Conservation (phyloP, 2,329 filamentous ascomycete species). For the Neurospora sp. region DNA sequence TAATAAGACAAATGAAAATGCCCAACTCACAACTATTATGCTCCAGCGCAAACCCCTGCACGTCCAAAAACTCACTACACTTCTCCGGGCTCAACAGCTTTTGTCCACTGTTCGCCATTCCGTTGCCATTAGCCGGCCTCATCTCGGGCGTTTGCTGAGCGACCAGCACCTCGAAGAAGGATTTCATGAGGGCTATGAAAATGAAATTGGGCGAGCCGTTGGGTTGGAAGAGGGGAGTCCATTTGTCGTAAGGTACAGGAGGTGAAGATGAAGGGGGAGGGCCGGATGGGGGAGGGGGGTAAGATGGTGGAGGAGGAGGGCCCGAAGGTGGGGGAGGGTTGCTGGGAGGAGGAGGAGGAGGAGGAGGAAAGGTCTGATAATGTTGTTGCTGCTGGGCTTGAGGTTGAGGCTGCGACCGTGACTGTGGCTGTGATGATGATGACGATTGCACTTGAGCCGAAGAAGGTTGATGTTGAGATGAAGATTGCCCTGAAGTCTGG, state of each 20-base stretch:
- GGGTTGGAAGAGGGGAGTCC: neutral
- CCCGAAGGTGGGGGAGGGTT: neutral
- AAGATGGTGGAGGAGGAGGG: neutral
- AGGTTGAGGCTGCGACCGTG: neutral
- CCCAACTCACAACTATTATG: neutral
- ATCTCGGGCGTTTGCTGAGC: neutral
- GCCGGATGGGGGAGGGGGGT: neutral
- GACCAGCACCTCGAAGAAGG: neutral
- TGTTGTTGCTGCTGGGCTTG: neutral
- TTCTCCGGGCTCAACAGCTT: neutral
- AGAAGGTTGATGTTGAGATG: neutral
- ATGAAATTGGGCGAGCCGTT: neutral
- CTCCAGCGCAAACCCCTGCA: neutral
- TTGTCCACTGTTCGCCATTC: neutral
- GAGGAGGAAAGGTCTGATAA: neutral
- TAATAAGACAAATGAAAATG: too few species aligned
- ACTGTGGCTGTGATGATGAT: too few species aligned
- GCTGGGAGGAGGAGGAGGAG: neutral
- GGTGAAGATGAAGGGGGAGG: neutral
- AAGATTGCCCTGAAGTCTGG: neutral
- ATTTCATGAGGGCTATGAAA: neutral
- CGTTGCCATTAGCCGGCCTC: neutral
- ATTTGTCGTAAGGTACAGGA: neutral
- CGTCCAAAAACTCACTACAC: neutral
- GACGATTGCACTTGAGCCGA: too few species aligned